Evolutionary conservation across 2,329 filamentous ascomycete genomes (phyloP).

Genomic region (Dactylellina leptospora): DNA sequence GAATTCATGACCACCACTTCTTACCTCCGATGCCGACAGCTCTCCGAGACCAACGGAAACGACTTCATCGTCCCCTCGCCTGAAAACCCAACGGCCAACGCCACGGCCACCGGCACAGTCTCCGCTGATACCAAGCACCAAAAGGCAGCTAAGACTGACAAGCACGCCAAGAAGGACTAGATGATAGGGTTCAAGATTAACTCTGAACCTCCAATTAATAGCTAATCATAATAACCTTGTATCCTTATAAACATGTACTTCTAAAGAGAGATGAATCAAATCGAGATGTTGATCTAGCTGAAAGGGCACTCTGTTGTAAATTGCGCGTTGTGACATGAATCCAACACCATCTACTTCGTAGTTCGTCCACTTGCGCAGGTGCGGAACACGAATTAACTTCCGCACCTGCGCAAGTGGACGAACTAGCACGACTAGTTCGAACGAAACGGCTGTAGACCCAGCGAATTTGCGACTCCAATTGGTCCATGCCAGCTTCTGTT

Average conservation of each 20-base stretch:
- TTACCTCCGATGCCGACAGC: constrained; percentile 40
- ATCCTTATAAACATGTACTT: constrained; percentile 19
- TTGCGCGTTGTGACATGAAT: constrained; percentile 26
- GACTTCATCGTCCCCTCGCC: constrained; percentile 4
- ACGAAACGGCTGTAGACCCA: too few relatives aligned
- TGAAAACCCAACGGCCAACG: constrained; percentile 4
- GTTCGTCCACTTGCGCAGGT: not conserved
- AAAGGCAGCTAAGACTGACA: not conserved
- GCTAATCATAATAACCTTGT: not conserved
- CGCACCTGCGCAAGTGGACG: not conserved
- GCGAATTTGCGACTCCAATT: constrained; percentile 7
- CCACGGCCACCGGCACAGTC: not conserved
- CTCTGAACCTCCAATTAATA: too few relatives aligned
- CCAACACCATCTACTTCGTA: not conserved
- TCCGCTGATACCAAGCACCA: not conserved
- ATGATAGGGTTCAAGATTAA: not conserved
- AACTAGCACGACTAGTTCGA: too few relatives aligned
- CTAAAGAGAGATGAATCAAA: constrained; percentile 22
- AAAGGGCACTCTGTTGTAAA: constrained; percentile 6
- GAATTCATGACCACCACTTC: constrained; percentile 31
- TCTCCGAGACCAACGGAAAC: constrained; percentile 4
- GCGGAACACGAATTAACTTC: too few relatives aligned
- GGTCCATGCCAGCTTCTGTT: not conserved
- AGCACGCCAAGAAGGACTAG: not conserved
- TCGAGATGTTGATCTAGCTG: constrained; percentile 5